Base-by-base conservation (phyloP, 1,284 basidiomycete genomes). In the Malassezia caprae region DNA sequence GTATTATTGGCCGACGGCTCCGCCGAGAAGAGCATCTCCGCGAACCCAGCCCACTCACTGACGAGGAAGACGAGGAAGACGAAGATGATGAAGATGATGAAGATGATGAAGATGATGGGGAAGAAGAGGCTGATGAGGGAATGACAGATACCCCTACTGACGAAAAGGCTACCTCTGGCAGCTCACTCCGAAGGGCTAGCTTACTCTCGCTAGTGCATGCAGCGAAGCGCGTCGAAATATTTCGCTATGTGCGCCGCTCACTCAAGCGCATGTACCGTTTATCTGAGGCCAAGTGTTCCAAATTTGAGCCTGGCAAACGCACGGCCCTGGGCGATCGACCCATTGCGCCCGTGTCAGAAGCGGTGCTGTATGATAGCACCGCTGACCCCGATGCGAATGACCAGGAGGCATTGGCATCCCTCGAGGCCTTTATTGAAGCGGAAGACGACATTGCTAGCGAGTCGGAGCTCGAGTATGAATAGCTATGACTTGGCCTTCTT, bases 241-340 rank as follows among this genome's bases (percentile, higher is more conserved):
- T 60, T 0, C 60, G 60, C 0, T 51, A 68, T 12, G 30, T 64
- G 23, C 63, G 72, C 43, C 63, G 65, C 19, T 59, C 65, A 46
- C 70, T 73, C 37, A 69, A 68, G 55, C 52, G 54, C 24, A 44
- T 69, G 26, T 73, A 68, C 58, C 55, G 59, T 2, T 54, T 73
- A 1, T 56, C 59, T 26, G 68, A 71, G 35, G 58, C 59, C 45
- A 49, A 45, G 32, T 66, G 62, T 47, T 59, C 56, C 52, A 68
- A 68, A 35, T 66, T 62, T 55, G 64, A 62, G 12, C 61, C 65
- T n/a, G 31, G 34, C 19, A 23, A 28, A 12, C 46, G 34, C 24
- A 28, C 32, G n/a, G 8, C 46, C 12, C 8, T 35, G 23, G 46
- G 32, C 21, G 46, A 48, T 35, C 46, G 34, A 8, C 43, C 43